Percentiles rank a stretch among this genome's conserved stretches.
These are phyloP conservation scores for Ocimum tenuiflorum DNA, from an alignment of 257 asterid genomes.

Conservation along the genomic window DNA sequence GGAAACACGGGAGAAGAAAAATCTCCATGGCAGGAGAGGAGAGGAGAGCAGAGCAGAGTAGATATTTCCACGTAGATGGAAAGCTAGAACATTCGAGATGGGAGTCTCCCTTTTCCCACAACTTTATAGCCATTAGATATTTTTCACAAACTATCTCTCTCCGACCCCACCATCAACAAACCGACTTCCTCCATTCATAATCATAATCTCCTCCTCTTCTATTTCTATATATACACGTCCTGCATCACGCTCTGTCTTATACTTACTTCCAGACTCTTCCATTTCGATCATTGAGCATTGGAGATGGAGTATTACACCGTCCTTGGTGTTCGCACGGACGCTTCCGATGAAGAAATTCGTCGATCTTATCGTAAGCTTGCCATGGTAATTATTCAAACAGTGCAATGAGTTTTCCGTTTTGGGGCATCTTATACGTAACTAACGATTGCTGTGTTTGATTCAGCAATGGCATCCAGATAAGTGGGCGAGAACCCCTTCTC, in stretches of 20 bases:
- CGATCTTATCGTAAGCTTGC: slow-evolving; percentile 79
- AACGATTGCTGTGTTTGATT: slow-evolving; percentile 16
- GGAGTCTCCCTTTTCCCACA: no score
- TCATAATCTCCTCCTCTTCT: no score
- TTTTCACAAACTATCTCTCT: no score
- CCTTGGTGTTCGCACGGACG: slow-evolving; percentile 46
- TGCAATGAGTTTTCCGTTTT: not conserved
- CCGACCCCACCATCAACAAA: no score
- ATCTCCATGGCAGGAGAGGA: no score
- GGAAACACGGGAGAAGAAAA: no score
- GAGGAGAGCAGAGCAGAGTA: no score
- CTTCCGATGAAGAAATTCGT: slow-evolving; percentile 62
- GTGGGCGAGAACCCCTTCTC: slow-evolving; percentile 52
- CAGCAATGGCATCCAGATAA: slow-evolving; percentile 98
- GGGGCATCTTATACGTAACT: not conserved
- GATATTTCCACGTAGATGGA: not conserved
- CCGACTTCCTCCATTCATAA: no score
- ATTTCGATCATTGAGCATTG: not conserved
- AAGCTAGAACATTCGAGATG: slow-evolving; percentile 31
- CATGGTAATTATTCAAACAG: slow-evolving; percentile 37
- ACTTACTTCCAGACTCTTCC: not conserved
- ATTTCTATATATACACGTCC: not conserved
- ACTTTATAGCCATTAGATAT: no score
- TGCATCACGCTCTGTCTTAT: not conserved
- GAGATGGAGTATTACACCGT: slow-evolving; percentile 50